Conservation (phyloP, 352 stramenopile genomes). For the Phytophthora crassamura region DNA sequence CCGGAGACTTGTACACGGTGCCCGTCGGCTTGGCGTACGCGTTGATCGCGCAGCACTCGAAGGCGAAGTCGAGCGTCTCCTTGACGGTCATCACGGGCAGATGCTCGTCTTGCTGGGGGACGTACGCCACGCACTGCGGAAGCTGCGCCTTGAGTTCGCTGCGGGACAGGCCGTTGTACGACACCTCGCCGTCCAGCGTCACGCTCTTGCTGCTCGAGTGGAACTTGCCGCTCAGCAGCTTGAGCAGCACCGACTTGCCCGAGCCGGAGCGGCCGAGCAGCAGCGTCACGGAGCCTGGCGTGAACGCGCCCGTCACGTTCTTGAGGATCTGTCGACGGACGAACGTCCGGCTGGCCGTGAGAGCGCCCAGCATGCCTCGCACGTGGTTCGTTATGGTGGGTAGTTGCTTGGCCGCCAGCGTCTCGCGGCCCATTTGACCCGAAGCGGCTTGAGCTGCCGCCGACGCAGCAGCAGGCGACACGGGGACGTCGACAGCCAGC, state of each 20-base stretch:
- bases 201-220: slow-evolving; percentile 20
- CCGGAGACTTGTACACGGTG: slow-evolving; percentile 31
- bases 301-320: slow-evolving; percentile 49
- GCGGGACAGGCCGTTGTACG: slow-evolving; percentile 49
- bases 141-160: slow-evolving; percentile 39
- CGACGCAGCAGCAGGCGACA: slow-evolving; percentile 30
- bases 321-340: slow-evolving; percentile 53
- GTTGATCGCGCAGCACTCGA: slow-evolving; percentile 73
- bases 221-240: slow-evolving; percentile 49
- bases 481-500: slow-evolving; percentile 33
- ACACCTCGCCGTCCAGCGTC: slow-evolving; percentile 43
- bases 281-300: slow-evolving; percentile 53
- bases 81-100: slow-evolving; percentile 88
- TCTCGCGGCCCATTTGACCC: slow-evolving; percentile 36
- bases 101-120: slow-evolving; percentile 80
- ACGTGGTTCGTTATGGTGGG: slow-evolving; percentile 63
- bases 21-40: slow-evolving; percentile 20
- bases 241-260: slow-evolving; percentile 59
- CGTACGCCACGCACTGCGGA: slow-evolving; percentile 54
- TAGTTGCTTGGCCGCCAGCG: slow-evolving; percentile 47
- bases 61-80: slow-evolving; percentile 94
- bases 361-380: slow-evolving; percentile 36
- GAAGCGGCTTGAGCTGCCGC: slow-evolving; percentile 32
- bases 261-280: slow-evolving; percentile 56
- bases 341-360: slow-evolving; percentile 50